These are phyloP conservation scores for Lobosporangium transversale DNA, from an alignment of 192 early-diverging fungal genomes.

Conservation along the genomic window DNA sequence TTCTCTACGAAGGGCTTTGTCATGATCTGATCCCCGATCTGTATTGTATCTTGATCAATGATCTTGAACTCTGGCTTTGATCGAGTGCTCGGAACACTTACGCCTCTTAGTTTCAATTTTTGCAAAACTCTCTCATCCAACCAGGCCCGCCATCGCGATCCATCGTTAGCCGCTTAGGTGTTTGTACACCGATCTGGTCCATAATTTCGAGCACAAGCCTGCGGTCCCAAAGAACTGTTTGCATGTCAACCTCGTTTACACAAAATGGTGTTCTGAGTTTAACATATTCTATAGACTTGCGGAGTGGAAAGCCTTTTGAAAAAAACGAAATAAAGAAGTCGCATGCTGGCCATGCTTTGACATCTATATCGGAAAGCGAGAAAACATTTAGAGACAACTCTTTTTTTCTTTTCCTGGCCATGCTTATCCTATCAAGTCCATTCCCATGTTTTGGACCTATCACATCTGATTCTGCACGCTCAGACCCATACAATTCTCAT, in stretches of 20 bases:
- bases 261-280: constrained; percentile 82
- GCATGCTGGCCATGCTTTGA: constrained; percentile 90
- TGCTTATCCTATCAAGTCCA: too few relatives aligned
- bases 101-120: constrained; percentile 62
- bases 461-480: too few relatives aligned
- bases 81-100: constrained; percentile 52
- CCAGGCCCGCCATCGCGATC: constrained; percentile 71
- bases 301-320: constrained; percentile 94
- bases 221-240: constrained; percentile 87
- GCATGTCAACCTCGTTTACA: constrained; percentile 89
- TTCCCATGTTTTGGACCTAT: too few relatives aligned
- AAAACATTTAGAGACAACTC: too few relatives aligned
- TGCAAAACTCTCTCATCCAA: constrained; percentile 63
- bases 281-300: constrained; percentile 91
- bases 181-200: constrained; percentile 83
- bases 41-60: constrained; percentile 74
- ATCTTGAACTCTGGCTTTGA: constrained; percentile 45
- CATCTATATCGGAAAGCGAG: too few relatives aligned
- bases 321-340: constrained; percentile 97
- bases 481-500: too few relatives aligned
- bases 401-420: too few relatives aligned
- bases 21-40: constrained; percentile 72
- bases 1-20: constrained; percentile 98
- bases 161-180: constrained; percentile 77
- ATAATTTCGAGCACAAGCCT: constrained; percentile 84